Base-by-base conservation (phyloP, 768 basidiomycete genomes). In the Podaxis carcinomalis region DNA sequence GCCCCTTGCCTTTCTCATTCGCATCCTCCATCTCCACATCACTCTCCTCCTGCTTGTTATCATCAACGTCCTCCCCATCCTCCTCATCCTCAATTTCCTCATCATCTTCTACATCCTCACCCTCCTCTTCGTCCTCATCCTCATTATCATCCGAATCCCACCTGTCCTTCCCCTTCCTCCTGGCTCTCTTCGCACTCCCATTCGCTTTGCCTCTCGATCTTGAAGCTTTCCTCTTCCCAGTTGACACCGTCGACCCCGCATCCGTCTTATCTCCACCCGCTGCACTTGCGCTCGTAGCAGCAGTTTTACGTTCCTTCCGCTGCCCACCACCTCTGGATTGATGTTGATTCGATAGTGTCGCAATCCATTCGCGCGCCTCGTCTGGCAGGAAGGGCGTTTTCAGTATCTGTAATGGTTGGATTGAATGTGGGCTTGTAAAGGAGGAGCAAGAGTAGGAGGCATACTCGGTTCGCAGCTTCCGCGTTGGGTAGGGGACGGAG, bases 381-480 rank as follows among this genome's bases (percentile, higher is more conserved):
- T 84, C 83, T 16, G 89, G 81, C 32, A 95, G 74, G 68, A 89
- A 94, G 3, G 82, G 75, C 0, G 83, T 88, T 68, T 86, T 86
- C 55, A 85, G 54, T 57, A 90, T 85, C 92, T 93, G 59, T 5
- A 64, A 56, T 4, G 6, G 23, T 28, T 21, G 23, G 25, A 10
- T 47, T 37, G 19, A 19, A 37, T 2, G 3, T 50, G n/a, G 21
- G 37, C 10, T 21, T 6, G 27, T 13, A 9, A 23, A 58, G 25
- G 5, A 14, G 27, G 28, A 23, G 13, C 44, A 13, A 13, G 23
- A 11, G 4, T 11, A 54, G 27, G 52, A 40, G 21, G 37, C 62
- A 19, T 56, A 85, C 92, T 81, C 87, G 80, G 61, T 85, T 84
- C 0, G 83, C 83, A 0, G 83, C 83, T 47, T 90, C 92, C 2